Evolutionary conservation across 2,329 filamentous ascomycete genomes (phyloP).

Genomic region (Lecanicillium sp.): DNA sequence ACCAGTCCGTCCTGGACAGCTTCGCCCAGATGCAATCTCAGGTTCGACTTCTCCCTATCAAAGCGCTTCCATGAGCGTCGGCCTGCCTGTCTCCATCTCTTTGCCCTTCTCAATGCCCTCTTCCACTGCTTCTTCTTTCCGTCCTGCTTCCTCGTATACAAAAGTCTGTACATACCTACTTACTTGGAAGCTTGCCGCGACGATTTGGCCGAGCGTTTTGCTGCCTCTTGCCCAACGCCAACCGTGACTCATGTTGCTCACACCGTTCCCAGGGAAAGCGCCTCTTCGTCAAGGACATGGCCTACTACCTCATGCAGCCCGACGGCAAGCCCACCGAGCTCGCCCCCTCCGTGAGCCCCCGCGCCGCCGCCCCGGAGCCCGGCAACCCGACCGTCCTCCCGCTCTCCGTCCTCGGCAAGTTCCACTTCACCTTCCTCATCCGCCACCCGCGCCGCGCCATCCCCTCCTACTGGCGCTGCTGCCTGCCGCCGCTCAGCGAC

Average conservation of each 20-base stretch:
- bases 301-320: constrained; percentile 82
- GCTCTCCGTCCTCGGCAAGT: constrained; percentile 63
- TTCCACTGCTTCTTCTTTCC: constrained; percentile 10
- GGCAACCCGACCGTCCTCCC: constrained; percentile 85
- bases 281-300: constrained; percentile 97
- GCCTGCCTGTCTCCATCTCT: no score
- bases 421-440: constrained; percentile 95
- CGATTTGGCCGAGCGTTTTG: no score
- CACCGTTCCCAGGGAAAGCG: constrained; percentile 64
- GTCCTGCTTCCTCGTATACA: neutral
- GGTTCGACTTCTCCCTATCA: constrained; percentile 45
- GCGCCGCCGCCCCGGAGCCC: constrained; percentile 43
- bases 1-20: constrained; percentile 68
- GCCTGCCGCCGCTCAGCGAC: constrained; percentile 74
- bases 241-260: no score
- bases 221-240: no score
- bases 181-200: no score
- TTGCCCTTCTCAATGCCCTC: no score
- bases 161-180: no score
- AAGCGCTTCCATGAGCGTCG: neutral
- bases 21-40: constrained; percentile 67
- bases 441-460: constrained; percentile 89
- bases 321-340: constrained; percentile 60
- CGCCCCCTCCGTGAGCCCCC: constrained; percentile 70
- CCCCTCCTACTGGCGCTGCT: constrained; percentile 92